Conservation (phyloP, 208 protist species). For the Blechomonas ayalai region DNA sequence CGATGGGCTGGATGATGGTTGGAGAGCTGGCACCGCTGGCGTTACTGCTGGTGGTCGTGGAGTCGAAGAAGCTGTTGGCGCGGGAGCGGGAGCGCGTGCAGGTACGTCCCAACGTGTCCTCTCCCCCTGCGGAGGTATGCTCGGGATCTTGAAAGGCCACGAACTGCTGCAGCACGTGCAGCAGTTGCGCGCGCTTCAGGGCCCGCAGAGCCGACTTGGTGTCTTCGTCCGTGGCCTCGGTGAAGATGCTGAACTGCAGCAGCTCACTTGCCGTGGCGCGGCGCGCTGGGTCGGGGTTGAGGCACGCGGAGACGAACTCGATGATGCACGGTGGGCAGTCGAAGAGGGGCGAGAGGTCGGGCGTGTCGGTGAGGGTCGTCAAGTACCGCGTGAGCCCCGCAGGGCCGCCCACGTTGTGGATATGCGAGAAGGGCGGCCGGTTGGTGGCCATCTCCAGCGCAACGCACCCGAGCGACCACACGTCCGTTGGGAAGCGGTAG, state of each 20-base stretch:
- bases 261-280: slow-evolving; percentile 67
- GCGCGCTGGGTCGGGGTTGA: slow-evolving; percentile 61
- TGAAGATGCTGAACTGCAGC: slow-evolving; percentile 72
- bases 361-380: slow-evolving; percentile 71
- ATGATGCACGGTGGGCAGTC: slow-evolving; percentile 49
- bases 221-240: slow-evolving; percentile 50
- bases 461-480: slow-evolving; percentile 86
- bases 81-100: too few relatives aligned
- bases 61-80: slow-evolving; percentile 7
- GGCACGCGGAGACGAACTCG: slow-evolving; percentile 80
- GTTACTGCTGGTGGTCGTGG: too few relatives aligned
- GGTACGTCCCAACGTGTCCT: not conserved
- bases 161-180: slow-evolving; percentile 81
- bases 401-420: slow-evolving; percentile 58
- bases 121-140: slow-evolving; percentile 3
- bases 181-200: slow-evolving; percentile 69
- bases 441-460: slow-evolving; percentile 85
- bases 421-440: slow-evolving; percentile 79
- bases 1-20: too few relatives aligned
- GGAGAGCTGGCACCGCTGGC: too few relatives aligned
- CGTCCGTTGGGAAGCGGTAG: slow-evolving; percentile 77
- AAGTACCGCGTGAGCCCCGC: slow-evolving; percentile 72
- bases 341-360: slow-evolving; percentile 77
- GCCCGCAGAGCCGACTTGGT: slow-evolving; percentile 65
- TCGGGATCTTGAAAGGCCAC: slow-evolving; percentile 76